Evolutionary conservation across 2,329 filamentous ascomycete genomes (phyloP), one percentile per base, ranked within the genome.

Genomic region (Acrocalymma vagum): DNA sequence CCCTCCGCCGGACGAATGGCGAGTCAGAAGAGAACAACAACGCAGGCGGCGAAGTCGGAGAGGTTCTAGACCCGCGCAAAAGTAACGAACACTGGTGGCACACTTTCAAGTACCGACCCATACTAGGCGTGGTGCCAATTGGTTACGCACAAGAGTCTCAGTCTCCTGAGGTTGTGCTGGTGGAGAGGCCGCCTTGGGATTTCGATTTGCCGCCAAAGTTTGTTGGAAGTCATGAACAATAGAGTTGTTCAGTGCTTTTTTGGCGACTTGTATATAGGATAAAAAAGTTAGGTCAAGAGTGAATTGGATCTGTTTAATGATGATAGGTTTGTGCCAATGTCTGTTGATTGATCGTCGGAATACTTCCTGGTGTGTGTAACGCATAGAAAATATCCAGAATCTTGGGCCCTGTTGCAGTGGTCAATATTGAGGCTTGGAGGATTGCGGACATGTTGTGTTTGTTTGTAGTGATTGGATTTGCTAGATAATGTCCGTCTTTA

Each of bases 51-150:
- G 53, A 52, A 36, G 42, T 42, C 36, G 36, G 49, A 37, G 42
- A 48, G 41, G 39, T 39, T 40, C 49, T 51, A 33, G 58, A 38
- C 42, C 55, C 58, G 45, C 55, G 43, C 35, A 45, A 37, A 31
- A 54, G 38, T n/a, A 48, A 42, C 14, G 56, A 66, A 29, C 58
- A 65, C 35, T 81, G 76, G 73, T 97, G 91, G 90, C 83, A 86
- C 65, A 95, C 92, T 5, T 91, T 88, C 78, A 95, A 95, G 71
- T 99, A 97, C 72, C 82, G 92, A 43, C 89, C 92, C n/a, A 91
- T 99, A 56, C 77, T 99, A 47, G 94, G 92, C 5, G 79, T 87
- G 29, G 78, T 84, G 14, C 78, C 81, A 13, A 70, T 87, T 21
- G 75, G 72, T 15, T 58, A 63, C 26, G 53, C 38, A 17, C 49